Evolutionary conservation across 495 filamentous ascomycete species (phyloP).

Genomic region (Durotheca rogersii): DNA sequence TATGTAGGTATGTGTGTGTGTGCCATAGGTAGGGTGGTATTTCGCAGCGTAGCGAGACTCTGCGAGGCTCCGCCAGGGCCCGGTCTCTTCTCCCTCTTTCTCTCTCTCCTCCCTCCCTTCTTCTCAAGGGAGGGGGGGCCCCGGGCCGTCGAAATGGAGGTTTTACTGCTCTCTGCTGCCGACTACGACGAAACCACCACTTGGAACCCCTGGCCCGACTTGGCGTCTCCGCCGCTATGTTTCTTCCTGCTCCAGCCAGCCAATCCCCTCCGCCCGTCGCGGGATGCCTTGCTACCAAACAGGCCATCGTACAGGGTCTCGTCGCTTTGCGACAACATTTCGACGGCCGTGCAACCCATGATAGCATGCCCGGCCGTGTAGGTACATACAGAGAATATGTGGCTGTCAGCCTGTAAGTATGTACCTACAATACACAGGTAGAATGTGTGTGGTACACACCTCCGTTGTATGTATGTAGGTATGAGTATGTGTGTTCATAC

Average conservation of each 20-base stretch:
- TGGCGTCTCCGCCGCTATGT: constrained; percentile 16
- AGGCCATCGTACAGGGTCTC: constrained; percentile 29
- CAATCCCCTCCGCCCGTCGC: constrained; percentile 42
- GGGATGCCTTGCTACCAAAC: constrained; percentile 41
- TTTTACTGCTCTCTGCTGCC: background rate
- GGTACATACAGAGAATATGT: too few relatives aligned
- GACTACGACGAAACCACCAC: background rate
- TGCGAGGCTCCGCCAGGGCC: constrained; percentile 29
- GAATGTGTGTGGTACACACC: constrained; percentile 4
- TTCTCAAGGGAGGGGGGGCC: background rate
- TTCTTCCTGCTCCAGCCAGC: constrained; percentile 17
- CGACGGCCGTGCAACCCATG: constrained; percentile 16
- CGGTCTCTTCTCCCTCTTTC: too few relatives aligned
- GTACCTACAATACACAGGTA: too few relatives aligned
- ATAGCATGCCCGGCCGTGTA: too few relatives aligned
- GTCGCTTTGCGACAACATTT: constrained; percentile 17
- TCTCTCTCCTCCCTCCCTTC: constrained; percentile 1
- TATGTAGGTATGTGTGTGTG: too few relatives aligned
- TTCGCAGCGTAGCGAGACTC: too few relatives aligned
- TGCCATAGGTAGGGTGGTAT: too few relatives aligned
- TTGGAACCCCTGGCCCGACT: constrained; percentile 6
- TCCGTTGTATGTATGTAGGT: constrained; percentile 9
- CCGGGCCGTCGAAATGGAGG: too few relatives aligned
- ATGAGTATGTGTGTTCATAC: too few relatives aligned
- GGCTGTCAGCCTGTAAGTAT: too few relatives aligned